Conservation (phyloP, 257 asterid species). For the Linaria vulgaris region DNA sequence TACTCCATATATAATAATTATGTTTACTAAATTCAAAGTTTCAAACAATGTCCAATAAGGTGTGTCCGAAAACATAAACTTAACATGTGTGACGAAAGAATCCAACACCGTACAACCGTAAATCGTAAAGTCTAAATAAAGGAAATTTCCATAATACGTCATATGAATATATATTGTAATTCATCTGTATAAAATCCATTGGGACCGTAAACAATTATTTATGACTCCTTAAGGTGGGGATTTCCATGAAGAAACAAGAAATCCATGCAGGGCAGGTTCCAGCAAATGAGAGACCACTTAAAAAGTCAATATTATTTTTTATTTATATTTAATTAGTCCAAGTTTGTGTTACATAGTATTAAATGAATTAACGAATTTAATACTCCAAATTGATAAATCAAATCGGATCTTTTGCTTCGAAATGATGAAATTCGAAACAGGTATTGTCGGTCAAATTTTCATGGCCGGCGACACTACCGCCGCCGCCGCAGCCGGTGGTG, state of each 20-base stretch:
- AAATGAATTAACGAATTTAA: background rate
- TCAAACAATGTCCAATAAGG: too few species aligned
- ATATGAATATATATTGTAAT: background rate
- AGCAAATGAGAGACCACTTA: constrained; percentile 22
- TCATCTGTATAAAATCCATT: too few species aligned
- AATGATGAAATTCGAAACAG: constrained; percentile 32
- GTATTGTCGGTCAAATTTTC: constrained; percentile 37
- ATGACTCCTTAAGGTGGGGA: constrained; percentile 12
- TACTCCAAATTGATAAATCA: constrained; percentile 19
- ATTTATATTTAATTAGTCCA: constrained; percentile 15
- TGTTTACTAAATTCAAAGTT: too few species aligned
- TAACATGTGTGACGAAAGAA: too few species aligned
- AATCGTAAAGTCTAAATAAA: background rate
- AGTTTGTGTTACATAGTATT: constrained; percentile 8
- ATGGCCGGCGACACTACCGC: constrained; percentile 28
- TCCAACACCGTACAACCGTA: too few species aligned
- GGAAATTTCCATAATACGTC: background rate
- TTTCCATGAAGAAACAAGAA: constrained; percentile 27
- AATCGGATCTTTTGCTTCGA: constrained; percentile 27
- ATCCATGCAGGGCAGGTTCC: constrained; percentile 24
- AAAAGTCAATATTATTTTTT: constrained; percentile 26
- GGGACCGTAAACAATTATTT: background rate
- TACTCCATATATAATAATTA: too few species aligned
- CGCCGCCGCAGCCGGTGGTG: constrained; percentile 45
- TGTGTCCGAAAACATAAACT: too few species aligned